Conservation (phyloP, 257 asterid species). For the Solanum neorickii region DNA sequence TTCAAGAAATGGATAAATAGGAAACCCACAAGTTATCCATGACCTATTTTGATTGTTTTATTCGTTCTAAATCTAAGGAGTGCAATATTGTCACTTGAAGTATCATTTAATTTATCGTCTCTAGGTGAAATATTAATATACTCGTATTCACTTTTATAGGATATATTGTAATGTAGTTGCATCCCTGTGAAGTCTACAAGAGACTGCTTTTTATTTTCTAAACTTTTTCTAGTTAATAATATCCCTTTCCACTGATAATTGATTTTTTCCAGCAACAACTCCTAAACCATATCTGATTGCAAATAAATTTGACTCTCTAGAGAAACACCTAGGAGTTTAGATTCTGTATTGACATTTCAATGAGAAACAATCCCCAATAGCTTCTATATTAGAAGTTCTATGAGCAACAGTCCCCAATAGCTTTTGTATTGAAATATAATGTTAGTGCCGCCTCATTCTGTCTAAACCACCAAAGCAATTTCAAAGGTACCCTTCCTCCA, state of each 20-base stretch:
- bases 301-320: constrained; percentile 18
- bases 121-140: constrained; percentile 1
- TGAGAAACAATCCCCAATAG: too few species aligned
- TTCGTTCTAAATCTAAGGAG: too few species aligned
- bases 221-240: constrained; percentile 13
- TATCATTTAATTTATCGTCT: constrained; percentile 12
- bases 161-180: constrained; percentile 14
- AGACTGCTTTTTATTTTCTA: constrained; percentile 25
- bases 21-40: background rate
- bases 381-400: too few species aligned
- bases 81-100: constrained; percentile 16
- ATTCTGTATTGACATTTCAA: background rate
- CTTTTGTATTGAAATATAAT: too few species aligned
- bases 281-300: constrained; percentile 16
- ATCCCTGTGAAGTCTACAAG: constrained; percentile 26
- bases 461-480: too few species aligned
- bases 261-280: constrained; percentile 23
- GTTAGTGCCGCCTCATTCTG: too few species aligned
- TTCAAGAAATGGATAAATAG: background rate
- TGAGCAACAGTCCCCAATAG: too few species aligned
- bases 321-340: constrained; percentile 18
- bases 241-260: constrained; percentile 13
- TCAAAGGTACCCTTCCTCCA: too few species aligned
- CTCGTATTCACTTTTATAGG: constrained; percentile 16
- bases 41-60: constrained; percentile 12